Conservation (phyloP, 345 rosid genomes). For the Corchorus capsularis region DNA sequence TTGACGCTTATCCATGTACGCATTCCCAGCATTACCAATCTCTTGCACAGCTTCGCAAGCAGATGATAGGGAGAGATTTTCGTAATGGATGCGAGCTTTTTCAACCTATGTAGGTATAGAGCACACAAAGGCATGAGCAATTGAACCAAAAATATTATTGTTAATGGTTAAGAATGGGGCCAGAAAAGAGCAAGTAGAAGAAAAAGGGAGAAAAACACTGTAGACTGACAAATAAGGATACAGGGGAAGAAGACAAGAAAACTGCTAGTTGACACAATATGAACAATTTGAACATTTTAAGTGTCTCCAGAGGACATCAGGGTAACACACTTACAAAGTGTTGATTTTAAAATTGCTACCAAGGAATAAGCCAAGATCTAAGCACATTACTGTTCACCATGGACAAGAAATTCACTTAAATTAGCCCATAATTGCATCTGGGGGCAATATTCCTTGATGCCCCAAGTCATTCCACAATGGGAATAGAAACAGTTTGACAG, state of each 20-base stretch:
- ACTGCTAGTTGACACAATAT: not conserved
- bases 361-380: not conserved
- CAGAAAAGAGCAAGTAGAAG: no score
- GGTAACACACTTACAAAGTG: not conserved
- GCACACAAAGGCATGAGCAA: not conserved
- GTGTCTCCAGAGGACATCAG: not conserved
- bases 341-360: not conserved
- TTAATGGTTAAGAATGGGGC: not conserved
- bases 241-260: not conserved
- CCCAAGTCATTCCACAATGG: slow-evolving; percentile 2
- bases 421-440: not conserved
- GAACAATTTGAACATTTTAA: not conserved
- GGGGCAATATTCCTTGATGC: not conserved
- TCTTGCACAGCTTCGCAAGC: slow-evolving; percentile 89
- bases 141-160: not conserved
- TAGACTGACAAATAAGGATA: not conserved
- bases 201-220: not conserved
- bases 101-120: slow-evolving; percentile 48
- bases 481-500: not conserved
- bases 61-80: slow-evolving; percentile 62
- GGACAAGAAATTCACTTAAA: not conserved
- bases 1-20: slow-evolving; percentile 74
- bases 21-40: slow-evolving; percentile 88
- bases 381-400: not conserved
- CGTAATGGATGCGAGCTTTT: slow-evolving; percentile 65